Conservation (phyloP, 2,329 filamentous ascomycete genomes). For the Ilyonectria destructans region DNA sequence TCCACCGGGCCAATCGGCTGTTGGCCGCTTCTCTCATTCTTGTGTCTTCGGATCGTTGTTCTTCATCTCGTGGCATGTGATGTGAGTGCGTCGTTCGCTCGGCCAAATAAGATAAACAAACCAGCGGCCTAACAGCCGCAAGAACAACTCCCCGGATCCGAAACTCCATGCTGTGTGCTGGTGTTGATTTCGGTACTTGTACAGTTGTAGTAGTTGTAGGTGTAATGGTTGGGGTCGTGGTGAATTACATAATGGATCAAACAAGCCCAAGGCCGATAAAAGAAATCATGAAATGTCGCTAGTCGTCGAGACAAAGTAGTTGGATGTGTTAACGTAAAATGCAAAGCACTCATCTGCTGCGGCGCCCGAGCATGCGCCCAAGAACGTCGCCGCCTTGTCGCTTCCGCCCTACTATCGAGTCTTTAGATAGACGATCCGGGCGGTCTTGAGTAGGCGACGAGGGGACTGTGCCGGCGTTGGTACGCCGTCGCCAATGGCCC, state of each 20-base stretch:
- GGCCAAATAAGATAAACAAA: slow-evolving; percentile 6
- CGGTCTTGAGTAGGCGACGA: slow-evolving; percentile 38
- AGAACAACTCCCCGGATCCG: slow-evolving; percentile 4
- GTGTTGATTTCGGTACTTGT: slow-evolving; percentile 22
- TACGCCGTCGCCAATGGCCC: slow-evolving; percentile 18
- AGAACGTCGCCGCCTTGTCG: slow-evolving; percentile 55
- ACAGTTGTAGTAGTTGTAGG: slow-evolving; percentile 41
- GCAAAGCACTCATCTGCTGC: slow-evolving; percentile 44
- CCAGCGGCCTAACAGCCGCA: slow-evolving; percentile 11
- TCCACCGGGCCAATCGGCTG: neutral
- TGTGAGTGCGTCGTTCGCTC: slow-evolving; percentile 8
- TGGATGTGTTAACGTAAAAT: slow-evolving; percentile 1
- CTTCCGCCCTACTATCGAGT: slow-evolving; percentile 42
- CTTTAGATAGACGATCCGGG: slow-evolving; percentile 26
- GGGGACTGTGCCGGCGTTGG: slow-evolving; percentile 43
- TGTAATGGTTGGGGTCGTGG: slow-evolving; percentile 26
- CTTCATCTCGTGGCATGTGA: slow-evolving; percentile 9
- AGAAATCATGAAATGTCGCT: slow-evolving; percentile 19
- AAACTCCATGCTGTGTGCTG: slow-evolving; percentile 26
- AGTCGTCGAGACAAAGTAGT: slow-evolving; percentile 31
- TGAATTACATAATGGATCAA: slow-evolving; percentile 20
- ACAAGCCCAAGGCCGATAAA: slow-evolving; percentile 7
- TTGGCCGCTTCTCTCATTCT: slow-evolving; percentile 1
- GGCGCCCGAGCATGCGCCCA: slow-evolving; percentile 57
- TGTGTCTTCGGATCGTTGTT: slow-evolving; percentile 5